Evolutionary conservation across 495 filamentous ascomycete species (phyloP).

Genomic region (Tuber borchii): DNA sequence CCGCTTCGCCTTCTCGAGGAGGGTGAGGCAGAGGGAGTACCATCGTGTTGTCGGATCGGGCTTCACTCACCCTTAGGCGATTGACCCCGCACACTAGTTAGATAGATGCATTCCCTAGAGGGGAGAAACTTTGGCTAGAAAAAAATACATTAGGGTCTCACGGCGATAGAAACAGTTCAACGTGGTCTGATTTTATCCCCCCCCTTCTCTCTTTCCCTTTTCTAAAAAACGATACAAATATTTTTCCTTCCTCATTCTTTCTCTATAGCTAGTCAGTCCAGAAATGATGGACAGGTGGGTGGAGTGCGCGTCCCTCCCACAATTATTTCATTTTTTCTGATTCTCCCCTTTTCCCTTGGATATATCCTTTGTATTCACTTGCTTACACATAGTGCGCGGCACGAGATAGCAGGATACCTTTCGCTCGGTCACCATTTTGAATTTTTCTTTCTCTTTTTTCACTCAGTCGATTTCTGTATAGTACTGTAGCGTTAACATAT

Average conservation of each 20-base stretch:
- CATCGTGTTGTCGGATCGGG: background rate
- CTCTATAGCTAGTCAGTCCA: background rate
- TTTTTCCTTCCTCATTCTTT: background rate
- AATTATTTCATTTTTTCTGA: background rate
- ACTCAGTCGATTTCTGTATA: background rate
- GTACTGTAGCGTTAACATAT: background rate
- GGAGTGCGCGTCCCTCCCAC: background rate
- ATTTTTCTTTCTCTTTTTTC: background rate
- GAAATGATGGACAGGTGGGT: background rate
- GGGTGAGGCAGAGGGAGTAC: constrained; percentile 1
- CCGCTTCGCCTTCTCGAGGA: background rate
- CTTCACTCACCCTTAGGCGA: background rate
- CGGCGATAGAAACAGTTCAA: background rate
- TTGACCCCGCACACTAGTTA: background rate
- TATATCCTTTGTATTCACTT: background rate
- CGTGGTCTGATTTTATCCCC: background rate
- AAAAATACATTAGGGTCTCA: background rate
- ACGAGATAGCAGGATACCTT: background rate
- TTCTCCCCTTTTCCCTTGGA: background rate
- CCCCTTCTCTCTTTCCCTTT: background rate
- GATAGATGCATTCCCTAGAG: background rate
- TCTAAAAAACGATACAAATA: background rate
- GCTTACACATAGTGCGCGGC: background rate
- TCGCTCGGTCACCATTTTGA: background rate
- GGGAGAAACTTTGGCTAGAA: background rate